Conservation (phyloP, 1,284 basidiomycete species). For the Ceratobasidium theobromae region DNA sequence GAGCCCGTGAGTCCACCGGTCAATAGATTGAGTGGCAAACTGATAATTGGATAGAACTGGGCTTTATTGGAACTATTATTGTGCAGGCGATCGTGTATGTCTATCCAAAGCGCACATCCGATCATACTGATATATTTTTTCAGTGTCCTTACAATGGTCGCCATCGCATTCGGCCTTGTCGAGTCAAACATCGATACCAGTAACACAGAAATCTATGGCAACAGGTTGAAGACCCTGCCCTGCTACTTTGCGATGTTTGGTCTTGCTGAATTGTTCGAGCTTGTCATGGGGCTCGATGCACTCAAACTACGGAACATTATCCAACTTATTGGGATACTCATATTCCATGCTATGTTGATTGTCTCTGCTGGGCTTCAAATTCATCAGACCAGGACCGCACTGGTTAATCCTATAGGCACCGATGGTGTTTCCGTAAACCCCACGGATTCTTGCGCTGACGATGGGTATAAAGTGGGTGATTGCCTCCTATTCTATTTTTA, state of each 20-base stretch:
- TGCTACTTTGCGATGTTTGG: constrained; percentile 80
- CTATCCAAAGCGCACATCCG: background rate
- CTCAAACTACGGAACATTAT: constrained; percentile 72
- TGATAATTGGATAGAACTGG: constrained; percentile 31
- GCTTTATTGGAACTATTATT: constrained; percentile 27
- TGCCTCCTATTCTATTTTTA: background rate
- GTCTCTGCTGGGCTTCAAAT: constrained; percentile 73
- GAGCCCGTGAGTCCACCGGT: constrained; percentile 51
- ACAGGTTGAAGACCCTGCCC: constrained; percentile 62
- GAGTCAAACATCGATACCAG: constrained; percentile 45
- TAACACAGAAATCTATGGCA: constrained; percentile 49
- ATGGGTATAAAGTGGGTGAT: constrained; percentile 25
- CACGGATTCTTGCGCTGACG: background rate
- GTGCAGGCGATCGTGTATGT: constrained; percentile 18
- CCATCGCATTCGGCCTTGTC: constrained; percentile 47
- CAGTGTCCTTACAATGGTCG: constrained; percentile 52
- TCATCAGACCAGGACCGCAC: constrained; percentile 63
- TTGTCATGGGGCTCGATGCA: constrained; percentile 62
- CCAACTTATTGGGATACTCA: constrained; percentile 69
- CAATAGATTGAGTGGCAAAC: background rate
- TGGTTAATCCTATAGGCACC: constrained; percentile 46
- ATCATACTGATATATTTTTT: constrained; percentile 46
- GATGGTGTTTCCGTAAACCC: constrained; percentile 4
- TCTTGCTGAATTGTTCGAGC: constrained; percentile 73
- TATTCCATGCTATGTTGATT: constrained; percentile 71